These are phyloP conservation scores for Mycena olivaceomarginata DNA, from an alignment of 768 basidiomycete species.

Conservation along the genomic window DNA sequence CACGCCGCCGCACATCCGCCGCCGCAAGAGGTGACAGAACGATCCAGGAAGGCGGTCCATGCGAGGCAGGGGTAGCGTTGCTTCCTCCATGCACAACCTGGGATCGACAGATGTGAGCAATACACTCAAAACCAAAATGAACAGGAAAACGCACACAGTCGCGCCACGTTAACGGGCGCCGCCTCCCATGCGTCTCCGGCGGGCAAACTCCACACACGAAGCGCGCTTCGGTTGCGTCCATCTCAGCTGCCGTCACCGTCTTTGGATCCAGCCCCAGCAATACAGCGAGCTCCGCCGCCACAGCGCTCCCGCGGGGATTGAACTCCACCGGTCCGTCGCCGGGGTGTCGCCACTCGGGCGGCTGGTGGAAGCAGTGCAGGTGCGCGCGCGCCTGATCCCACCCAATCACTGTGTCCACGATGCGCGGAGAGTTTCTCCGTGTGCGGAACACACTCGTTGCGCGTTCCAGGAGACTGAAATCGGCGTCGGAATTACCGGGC, in stretches of 20 bases:
- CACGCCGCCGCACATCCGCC: constrained; percentile 16
- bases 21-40: constrained; percentile 8
- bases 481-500: no score
- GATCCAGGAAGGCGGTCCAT: background rate
- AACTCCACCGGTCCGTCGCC: background rate
- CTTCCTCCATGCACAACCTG: no score
- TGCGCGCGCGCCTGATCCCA: constrained; percentile 25
- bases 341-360: no score
- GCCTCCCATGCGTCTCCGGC: background rate
- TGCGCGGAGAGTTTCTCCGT: background rate
- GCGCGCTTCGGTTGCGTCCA: constrained; percentile 11
- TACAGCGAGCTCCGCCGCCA: background rate
- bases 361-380: background rate
- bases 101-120: no score
- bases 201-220: constrained; percentile 24
- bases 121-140: no score
- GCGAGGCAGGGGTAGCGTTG: background rate
- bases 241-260: background rate
- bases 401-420: background rate
- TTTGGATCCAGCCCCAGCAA: constrained; percentile 15
- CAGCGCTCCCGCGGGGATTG: background rate
- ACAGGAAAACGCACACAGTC: constrained; percentile 14
- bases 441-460: constrained; percentile 21
- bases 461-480: background rate
- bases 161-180: constrained; percentile 3